These are phyloP conservation scores for Amanita molliuscula DNA, from an alignment of 768 basidiomycete genomes.

Conservation along the genomic window DNA sequence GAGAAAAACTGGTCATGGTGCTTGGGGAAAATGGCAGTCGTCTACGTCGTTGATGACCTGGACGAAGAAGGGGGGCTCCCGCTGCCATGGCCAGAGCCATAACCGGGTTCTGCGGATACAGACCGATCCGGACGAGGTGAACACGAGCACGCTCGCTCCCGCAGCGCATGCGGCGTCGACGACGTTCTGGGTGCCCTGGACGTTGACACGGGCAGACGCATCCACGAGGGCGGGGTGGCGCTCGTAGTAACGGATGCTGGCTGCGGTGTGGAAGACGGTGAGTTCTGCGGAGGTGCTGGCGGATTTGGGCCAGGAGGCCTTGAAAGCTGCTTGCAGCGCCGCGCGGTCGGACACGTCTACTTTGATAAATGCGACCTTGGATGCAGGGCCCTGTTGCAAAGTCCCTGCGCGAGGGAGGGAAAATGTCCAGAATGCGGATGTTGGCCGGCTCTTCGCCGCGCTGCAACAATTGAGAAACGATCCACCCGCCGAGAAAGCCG, in stretches of 20 bases:
- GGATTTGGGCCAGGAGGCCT: slow-evolving; percentile 45
- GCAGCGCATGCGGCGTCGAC: slow-evolving; percentile 43
- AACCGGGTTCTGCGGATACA: slow-evolving; percentile 47
- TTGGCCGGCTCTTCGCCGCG: slow-evolving; percentile 60
- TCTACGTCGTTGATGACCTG: slow-evolving; percentile 54
- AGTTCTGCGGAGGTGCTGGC: slow-evolving; percentile 24
- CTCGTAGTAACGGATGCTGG: slow-evolving; percentile 73
- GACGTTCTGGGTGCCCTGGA: slow-evolving; percentile 58
- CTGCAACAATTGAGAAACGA: slow-evolving; percentile 53
- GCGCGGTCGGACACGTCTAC: slow-evolving; percentile 46
- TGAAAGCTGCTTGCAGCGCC: slow-evolving; percentile 52
- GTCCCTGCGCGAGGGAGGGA: slow-evolving; percentile 47
- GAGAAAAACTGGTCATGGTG: slow-evolving; percentile 60
- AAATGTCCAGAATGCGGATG: slow-evolving; percentile 61
- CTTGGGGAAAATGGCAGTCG: slow-evolving; percentile 37
- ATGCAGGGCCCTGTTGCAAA: slow-evolving; percentile 42
- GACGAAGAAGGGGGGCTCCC: slow-evolving; percentile 40
- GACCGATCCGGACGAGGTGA: slow-evolving; percentile 67
- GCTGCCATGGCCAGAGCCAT: slow-evolving; percentile 72
- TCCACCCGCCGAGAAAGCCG: slow-evolving; percentile 74
- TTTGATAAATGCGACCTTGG: slow-evolving; percentile 44
- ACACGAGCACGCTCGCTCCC: slow-evolving; percentile 51
- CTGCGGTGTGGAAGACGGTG: slow-evolving; percentile 70
- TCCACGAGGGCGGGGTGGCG: slow-evolving; percentile 38
- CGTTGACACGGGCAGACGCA: slow-evolving; percentile 52